Percentiles rank a stretch among this genome's conserved stretches.
Evolutionary conservation across 2,329 filamentous ascomycete genomes (phyloP).

Genomic region (Colletotrichum salicis): DNA sequence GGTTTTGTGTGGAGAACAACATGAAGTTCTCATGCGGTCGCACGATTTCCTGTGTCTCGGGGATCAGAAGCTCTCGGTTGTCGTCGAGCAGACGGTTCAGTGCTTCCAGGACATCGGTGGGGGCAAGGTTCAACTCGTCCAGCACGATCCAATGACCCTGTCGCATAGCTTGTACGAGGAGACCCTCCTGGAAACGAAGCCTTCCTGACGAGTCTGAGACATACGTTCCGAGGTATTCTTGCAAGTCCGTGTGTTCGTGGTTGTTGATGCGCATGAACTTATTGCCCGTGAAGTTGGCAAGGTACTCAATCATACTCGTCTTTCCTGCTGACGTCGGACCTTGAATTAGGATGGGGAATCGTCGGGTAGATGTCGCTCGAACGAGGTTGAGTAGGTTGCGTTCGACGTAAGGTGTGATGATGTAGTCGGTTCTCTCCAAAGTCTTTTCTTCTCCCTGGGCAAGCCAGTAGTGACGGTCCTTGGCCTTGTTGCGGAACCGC

Average conservation of each 20-base stretch:
- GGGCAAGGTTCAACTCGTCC: slow-evolving; percentile 95
- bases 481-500: slow-evolving; percentile 74
- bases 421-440: slow-evolving; percentile 86
- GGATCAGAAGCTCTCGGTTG: slow-evolving; percentile 93
- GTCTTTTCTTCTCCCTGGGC: slow-evolving; percentile 75
- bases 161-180: slow-evolving; percentile 90
- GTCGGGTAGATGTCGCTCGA: slow-evolving; percentile 88
- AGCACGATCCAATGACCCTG: slow-evolving; percentile 98
- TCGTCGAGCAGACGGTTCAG: slow-evolving; percentile 96
- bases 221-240: slow-evolving; percentile 97
- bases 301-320: slow-evolving; percentile 98
- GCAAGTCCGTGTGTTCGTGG: slow-evolving; percentile 97
- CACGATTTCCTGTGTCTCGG: slow-evolving; percentile 95
- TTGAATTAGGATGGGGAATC: slow-evolving; percentile 94
- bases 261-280: slow-evolving; percentile 99
- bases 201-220: slow-evolving; percentile 86
- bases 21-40: slow-evolving; percentile 95
- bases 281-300: slow-evolving; percentile 96
- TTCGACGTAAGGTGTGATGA: slow-evolving; percentile 95
- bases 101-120: slow-evolving; percentile 95
- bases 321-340: slow-evolving; percentile 97
- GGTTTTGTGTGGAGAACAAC: slow-evolving; percentile 98
- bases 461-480: slow-evolving; percentile 86
- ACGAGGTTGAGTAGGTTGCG: slow-evolving; percentile 95
- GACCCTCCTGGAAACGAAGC: slow-evolving; percentile 89